phyloP scores from a whole-genome alignment of 768 basidiomycete genomes.

The Boletus edulis region DNA sequence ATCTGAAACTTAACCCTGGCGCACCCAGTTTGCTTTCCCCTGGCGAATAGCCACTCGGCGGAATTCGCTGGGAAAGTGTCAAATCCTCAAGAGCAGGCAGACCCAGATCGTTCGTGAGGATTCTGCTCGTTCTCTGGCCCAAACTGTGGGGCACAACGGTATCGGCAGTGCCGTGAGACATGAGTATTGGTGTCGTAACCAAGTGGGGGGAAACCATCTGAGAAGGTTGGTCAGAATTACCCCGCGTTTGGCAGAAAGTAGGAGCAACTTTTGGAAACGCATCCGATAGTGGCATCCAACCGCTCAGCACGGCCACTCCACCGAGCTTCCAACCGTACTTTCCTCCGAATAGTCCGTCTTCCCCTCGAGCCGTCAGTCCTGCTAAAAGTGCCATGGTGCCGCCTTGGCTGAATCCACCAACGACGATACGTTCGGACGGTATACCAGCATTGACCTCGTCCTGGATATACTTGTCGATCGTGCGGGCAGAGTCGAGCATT shows the following conservation, averaged over 20 bases:
- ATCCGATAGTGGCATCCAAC: constrained; percentile 69
- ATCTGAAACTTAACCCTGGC: constrained; percentile 61
- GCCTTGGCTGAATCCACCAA: constrained; percentile 91
- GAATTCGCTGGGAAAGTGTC: constrained; percentile 32
- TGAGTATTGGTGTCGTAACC: constrained; percentile 71
- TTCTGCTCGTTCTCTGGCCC: constrained; percentile 53
- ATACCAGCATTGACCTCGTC: constrained; percentile 73
- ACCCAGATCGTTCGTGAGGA: constrained; percentile 53
- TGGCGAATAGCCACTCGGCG: constrained; percentile 19
- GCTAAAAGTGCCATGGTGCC: constrained; percentile 76
- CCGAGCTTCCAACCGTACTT: constrained; percentile 57
- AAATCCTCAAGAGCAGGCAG: constrained; percentile 39
- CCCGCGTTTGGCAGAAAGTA: neutral
- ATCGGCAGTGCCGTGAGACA: constrained; percentile 81
- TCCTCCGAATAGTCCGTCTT: constrained; percentile 28
- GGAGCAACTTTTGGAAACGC: constrained; percentile 66
- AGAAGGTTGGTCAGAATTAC: constrained; percentile 6
- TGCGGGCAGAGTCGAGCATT: constrained; percentile 62
- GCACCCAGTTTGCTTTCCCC: constrained; percentile 18
- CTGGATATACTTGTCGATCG: constrained; percentile 67
- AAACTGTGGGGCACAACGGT: constrained; percentile 62
- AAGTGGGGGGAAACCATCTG: constrained; percentile 65
- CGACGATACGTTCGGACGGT: constrained; percentile 65
- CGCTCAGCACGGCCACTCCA: constrained; percentile 71
- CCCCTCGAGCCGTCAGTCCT: constrained; percentile 43